Conservation (phyloP, 345 rosid species). For the Sisymbrium altissimum region DNA sequence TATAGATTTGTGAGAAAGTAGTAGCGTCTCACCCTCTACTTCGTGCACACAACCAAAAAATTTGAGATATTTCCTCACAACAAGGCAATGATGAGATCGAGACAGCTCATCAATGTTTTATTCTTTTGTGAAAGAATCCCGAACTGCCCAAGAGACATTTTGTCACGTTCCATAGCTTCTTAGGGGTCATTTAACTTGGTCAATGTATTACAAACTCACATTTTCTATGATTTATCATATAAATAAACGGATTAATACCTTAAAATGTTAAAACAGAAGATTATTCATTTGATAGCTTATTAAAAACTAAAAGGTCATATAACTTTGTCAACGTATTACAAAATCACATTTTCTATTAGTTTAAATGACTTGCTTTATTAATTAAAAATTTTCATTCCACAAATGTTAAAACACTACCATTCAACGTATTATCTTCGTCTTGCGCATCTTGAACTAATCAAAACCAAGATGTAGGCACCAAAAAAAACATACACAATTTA, state of each 20-base stretch:
- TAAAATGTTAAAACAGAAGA: no score
- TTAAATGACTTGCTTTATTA: no score
- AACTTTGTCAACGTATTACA: not conserved
- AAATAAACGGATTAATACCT: no score
- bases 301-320: no score
- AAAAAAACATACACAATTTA: not conserved
- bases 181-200: not conserved
- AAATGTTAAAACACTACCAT: not conserved
- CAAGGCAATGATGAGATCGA: not conserved
- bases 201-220: not conserved
- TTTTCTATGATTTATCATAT: no score
- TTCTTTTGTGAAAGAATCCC: not conserved
- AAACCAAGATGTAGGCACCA: conserved; percentile 9
- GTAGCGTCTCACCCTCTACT: not conserved
- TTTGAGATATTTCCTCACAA: not conserved
- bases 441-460: conserved; percentile 16
- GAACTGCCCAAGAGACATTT: not conserved
- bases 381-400: not conserved
- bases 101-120: not conserved
- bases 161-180: not conserved
- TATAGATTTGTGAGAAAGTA: conserved; percentile 15
- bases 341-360: not conserved
- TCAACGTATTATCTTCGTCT: not conserved
- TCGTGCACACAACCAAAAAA: conserved; percentile 18
- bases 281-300: no score